Evolutionary conservation across 768 basidiomycete genomes (phyloP).

Genomic region (Trametes cinnabarina): DNA sequence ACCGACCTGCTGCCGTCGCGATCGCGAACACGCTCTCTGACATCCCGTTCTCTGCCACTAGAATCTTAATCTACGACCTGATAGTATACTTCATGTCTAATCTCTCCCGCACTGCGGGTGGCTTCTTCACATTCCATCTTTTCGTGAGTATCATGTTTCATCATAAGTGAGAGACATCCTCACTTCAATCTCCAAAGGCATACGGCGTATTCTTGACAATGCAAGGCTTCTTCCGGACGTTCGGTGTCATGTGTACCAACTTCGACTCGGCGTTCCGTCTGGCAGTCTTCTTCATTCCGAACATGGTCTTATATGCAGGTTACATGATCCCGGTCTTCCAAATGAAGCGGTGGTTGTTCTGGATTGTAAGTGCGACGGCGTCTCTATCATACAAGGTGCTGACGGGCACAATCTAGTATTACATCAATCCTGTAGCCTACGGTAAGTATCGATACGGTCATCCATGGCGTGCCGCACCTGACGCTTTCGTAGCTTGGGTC

Average conservation of each 20-base stretch:
- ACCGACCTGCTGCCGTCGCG: slow-evolving; percentile 62
- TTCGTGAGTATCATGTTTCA: slow-evolving; percentile 34
- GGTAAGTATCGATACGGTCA: slow-evolving; percentile 34
- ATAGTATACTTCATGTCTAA: slow-evolving; percentile 69
- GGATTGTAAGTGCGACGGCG: slow-evolving; percentile 56
- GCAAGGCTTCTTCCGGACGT: slow-evolving; percentile 82
- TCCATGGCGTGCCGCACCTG: background rate
- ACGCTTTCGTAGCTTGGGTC: slow-evolving; percentile 55
- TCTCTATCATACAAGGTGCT: too few relatives aligned
- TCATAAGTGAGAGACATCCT: too few relatives aligned
- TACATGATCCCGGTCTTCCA: slow-evolving; percentile 64
- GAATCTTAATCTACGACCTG: slow-evolving; percentile 59
- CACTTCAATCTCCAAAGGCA: too few relatives aligned
- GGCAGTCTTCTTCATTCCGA: slow-evolving; percentile 70
- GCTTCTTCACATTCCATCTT: slow-evolving; percentile 61
- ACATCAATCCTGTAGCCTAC: slow-evolving; percentile 77
- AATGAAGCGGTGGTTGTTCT: slow-evolving; percentile 84
- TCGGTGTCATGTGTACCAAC: slow-evolving; percentile 55
- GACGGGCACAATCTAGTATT: slow-evolving; percentile 55
- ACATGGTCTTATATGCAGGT: slow-evolving; percentile 70
- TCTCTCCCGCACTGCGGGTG: slow-evolving; percentile 40
- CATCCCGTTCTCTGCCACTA: slow-evolving; percentile 62
- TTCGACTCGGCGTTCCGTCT: slow-evolving; percentile 55
- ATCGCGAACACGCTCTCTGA: slow-evolving; percentile 68
- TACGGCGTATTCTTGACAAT: slow-evolving; percentile 67